Percentiles rank a stretch among this genome's conserved stretches.
These are phyloP conservation scores for Aspergillus calidoustus DNA, from an alignment of 2,329 filamentous ascomycete genomes.

Conservation along the genomic window DNA sequence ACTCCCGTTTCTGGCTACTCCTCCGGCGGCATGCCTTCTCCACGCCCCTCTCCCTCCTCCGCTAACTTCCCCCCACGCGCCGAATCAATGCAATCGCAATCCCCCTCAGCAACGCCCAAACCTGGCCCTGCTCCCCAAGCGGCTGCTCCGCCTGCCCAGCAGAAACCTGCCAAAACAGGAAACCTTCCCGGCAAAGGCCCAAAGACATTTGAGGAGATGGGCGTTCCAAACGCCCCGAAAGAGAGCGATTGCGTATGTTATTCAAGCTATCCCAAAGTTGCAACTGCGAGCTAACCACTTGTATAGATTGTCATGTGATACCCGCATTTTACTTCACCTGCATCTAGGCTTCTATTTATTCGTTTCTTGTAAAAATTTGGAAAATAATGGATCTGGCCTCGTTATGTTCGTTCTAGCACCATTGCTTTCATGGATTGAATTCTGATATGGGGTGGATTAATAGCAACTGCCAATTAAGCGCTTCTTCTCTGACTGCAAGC, in stretches of 20 bases:
- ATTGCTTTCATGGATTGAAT: constrained; percentile 1
- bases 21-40: constrained; percentile 31
- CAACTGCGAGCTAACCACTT: constrained; percentile 17
- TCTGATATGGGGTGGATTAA: constrained; percentile 9
- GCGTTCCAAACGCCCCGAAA: constrained; percentile 79
- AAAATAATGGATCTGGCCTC: constrained; percentile 8
- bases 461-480: constrained; percentile 1
- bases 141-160: not conserved
- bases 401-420: constrained; percentile 6
- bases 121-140: constrained; percentile 36
- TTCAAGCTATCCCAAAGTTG: not conserved
- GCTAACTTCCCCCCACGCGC: constrained; percentile 39
- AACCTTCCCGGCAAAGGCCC: constrained; percentile 72
- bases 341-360: constrained; percentile 21
- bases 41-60: constrained; percentile 38
- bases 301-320: constrained; percentile 49
- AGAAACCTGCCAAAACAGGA: constrained; percentile 39
- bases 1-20: constrained; percentile 34
- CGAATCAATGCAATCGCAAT: constrained; percentile 36
- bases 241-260: constrained; percentile 85
- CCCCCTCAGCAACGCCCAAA: constrained; percentile 42
- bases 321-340: constrained; percentile 27
- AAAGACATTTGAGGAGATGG: constrained; percentile 98
- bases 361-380: constrained; percentile 23
- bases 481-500: not conserved